A percentile compares a stretch with the other conserved stretches of the same genome.
Evolutionary conservation across 768 basidiomycete genomes (phyloP).

Genomic region (Pholiota molesta): DNA sequence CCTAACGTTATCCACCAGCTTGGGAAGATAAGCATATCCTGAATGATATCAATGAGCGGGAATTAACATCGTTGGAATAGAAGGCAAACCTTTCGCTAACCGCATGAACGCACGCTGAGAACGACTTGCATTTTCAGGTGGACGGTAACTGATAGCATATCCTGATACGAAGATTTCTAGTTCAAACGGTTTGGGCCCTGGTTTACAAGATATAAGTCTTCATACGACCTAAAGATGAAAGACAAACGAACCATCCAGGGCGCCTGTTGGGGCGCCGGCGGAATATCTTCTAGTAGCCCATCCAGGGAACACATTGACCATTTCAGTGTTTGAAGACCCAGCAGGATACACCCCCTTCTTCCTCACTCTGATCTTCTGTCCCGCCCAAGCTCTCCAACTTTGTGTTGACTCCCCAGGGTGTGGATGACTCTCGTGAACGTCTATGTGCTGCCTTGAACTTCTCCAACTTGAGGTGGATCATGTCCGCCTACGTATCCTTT

Average conservation of each 20-base stretch:
- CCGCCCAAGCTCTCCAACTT: slow-evolving; percentile 67
- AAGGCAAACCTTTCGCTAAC: slow-evolving; percentile 69
- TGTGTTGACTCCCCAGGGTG: slow-evolving; percentile 24
- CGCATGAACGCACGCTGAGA: slow-evolving; percentile 77
- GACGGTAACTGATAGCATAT: slow-evolving; percentile 64
- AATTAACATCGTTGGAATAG: neutral
- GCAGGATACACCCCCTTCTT: slow-evolving; percentile 18
- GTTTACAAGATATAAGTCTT: neutral
- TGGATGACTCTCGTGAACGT: slow-evolving; percentile 15
- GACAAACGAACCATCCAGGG: slow-evolving; percentile 10
- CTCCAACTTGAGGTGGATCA: slow-evolving; percentile 32
- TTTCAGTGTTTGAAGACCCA: slow-evolving; percentile 19
- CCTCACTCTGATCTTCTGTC: slow-evolving; percentile 50
- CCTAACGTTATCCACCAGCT: slow-evolving; percentile 41
- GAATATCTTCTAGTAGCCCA: slow-evolving; percentile 70
- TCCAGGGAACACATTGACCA: slow-evolving; percentile 62
- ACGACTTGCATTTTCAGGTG: slow-evolving; percentile 64
- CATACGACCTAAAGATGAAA: neutral
- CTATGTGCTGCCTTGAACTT: slow-evolving; percentile 19
- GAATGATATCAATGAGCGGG: neutral
- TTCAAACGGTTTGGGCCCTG: slow-evolving; percentile 53
- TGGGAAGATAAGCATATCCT: slow-evolving; percentile 81
- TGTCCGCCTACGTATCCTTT: slow-evolving; percentile 54
- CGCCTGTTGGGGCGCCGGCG: slow-evolving; percentile 9
- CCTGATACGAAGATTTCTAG: slow-evolving; percentile 79